Conservation (phyloP, 768 basidiomycete genomes). For the Lactarius deliciosus region DNA sequence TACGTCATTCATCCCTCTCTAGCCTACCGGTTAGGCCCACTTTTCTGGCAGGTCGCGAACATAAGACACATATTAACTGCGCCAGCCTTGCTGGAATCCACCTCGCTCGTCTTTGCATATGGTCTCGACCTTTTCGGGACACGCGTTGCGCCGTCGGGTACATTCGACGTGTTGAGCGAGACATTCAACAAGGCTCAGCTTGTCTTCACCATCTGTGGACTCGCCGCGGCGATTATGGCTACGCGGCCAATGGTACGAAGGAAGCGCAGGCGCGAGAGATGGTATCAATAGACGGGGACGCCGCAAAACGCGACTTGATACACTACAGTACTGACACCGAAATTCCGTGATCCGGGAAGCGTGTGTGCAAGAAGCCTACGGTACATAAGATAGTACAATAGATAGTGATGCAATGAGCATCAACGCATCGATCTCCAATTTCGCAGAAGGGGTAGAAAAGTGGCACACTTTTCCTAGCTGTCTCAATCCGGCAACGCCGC, state of each 20-base stretch:
- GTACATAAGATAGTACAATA: neutral
- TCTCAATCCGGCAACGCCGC: neutral
- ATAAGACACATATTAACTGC: slow-evolving; percentile 70
- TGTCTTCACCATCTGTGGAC: slow-evolving; percentile 71
- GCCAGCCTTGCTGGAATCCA: slow-evolving; percentile 88
- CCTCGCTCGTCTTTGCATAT: slow-evolving; percentile 81
- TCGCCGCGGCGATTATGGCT: slow-evolving; percentile 74
- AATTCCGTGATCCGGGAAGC: neutral
- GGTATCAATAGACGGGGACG: slow-evolving; percentile 53
- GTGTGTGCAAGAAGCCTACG: neutral
- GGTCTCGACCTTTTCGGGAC: slow-evolving; percentile 91
- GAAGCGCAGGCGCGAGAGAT: slow-evolving; percentile 66
- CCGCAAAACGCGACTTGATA: neutral
- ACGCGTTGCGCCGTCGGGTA: slow-evolving; percentile 79
- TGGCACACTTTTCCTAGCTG: neutral
- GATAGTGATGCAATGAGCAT: neutral
- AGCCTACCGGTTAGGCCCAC: neutral
- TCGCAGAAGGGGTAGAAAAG: neutral
- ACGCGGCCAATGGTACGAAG: slow-evolving; percentile 77
- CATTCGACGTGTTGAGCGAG: slow-evolving; percentile 90
- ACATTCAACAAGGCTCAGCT: slow-evolving; percentile 93
- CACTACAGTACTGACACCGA: neutral
- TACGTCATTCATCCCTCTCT: slow-evolving; percentile 33
- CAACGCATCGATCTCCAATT: neutral
- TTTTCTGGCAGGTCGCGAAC: slow-evolving; percentile 57